Evolutionary conservation across 768 basidiomycete genomes (phyloP).

Genomic region (Agaricus blazei): DNA sequence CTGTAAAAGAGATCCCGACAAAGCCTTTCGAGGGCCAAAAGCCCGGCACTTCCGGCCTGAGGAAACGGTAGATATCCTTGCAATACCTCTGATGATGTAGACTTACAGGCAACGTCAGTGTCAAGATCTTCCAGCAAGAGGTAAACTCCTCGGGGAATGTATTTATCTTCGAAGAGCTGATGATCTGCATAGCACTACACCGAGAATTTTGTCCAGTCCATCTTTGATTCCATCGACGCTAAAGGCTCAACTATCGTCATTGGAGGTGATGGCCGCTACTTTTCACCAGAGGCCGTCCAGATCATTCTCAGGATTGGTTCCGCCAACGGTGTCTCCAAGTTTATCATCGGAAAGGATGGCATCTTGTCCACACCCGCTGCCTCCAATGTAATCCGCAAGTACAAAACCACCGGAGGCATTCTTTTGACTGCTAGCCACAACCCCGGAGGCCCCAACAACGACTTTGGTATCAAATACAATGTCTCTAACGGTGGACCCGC

Average conservation of each 20-base stretch:
- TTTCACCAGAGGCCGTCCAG: slow-evolving; percentile 80
- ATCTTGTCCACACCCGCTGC: slow-evolving; percentile 98
- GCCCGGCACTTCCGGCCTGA: slow-evolving; percentile 95
- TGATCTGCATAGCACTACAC: slow-evolving; percentile 75
- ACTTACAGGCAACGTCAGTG: slow-evolving; percentile 44
- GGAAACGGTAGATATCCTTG: slow-evolving; percentile 68
- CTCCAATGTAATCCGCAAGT: slow-evolving; percentile 92
- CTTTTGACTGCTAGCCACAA: slow-evolving; percentile 97
- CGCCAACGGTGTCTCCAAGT: slow-evolving; percentile 86
- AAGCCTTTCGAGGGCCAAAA: slow-evolving; percentile 93
- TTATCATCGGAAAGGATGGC: slow-evolving; percentile 87
- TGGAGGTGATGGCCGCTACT: slow-evolving; percentile 96
- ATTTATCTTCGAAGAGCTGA: neutral
- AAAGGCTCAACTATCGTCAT: slow-evolving; percentile 84
- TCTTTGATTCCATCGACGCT: slow-evolving; percentile 83
- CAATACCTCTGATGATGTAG: slow-evolving; percentile 11
- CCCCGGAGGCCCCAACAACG: slow-evolving; percentile 95
- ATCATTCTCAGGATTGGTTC: slow-evolving; percentile 92
- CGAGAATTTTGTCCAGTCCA: slow-evolving; percentile 96
- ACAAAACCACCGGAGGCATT: slow-evolving; percentile 96
- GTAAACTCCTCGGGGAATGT: slow-evolving; percentile 34
- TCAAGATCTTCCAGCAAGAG: slow-evolving; percentile 98
- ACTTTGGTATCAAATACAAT: slow-evolving; percentile 99
- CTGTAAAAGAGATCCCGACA: slow-evolving; percentile 66
- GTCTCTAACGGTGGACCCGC: slow-evolving; percentile 97